Evolutionary conservation across 2,329 filamentous ascomycete species (phyloP), one percentile per base, ranked within the genome.

Genomic region (Thelonectria blattea): DNA sequence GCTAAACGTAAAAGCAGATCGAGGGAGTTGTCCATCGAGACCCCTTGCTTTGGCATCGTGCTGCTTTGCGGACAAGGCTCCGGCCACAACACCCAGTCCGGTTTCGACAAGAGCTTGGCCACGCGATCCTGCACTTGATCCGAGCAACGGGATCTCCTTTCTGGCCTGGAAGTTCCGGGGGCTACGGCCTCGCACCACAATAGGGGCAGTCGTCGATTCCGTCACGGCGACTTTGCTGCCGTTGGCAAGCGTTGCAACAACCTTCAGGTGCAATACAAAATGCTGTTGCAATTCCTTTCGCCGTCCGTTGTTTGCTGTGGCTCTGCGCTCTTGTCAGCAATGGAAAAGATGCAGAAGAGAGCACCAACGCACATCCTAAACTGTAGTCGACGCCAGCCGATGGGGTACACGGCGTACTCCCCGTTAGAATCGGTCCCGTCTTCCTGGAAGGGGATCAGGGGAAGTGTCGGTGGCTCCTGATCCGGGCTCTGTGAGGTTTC

Each of bases 241-340:
- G 62, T 92, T 95, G 1, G 91, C 85, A 51, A 98, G 79, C 0
- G 92, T 95, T 15, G 90, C 93, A 65, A 93, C 82, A 10, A 97
- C 89, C 75, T 94, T 96, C 52, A 98, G 80, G 64, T 93, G 90
- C 59, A 98, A 84, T 11, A 96, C 88, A 75, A 98, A 98, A 78
- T 98, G 94, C 73, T 98, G 94, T 74, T 98, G 94, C 47, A 98
- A 84, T 75, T 98, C 94, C 79, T 97, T 96, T 64, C 94, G 85
- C 61, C 94, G 88, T 11, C 94, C 94, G 74, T 98, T 98, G 78
- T 98, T 98, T 58, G 94, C 94, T 9, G 94, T 98, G 17, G 94
- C 94, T 74, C 94, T 87, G 58, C 41, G 22, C 43, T 8, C 12
- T 15, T 37, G 48, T 68, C 42, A 66, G 65, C 39, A 59, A 59